phyloP scores from a whole-genome alignment of 2,329 filamentous ascomycete species.

The Cladophialophora immunda region DNA sequence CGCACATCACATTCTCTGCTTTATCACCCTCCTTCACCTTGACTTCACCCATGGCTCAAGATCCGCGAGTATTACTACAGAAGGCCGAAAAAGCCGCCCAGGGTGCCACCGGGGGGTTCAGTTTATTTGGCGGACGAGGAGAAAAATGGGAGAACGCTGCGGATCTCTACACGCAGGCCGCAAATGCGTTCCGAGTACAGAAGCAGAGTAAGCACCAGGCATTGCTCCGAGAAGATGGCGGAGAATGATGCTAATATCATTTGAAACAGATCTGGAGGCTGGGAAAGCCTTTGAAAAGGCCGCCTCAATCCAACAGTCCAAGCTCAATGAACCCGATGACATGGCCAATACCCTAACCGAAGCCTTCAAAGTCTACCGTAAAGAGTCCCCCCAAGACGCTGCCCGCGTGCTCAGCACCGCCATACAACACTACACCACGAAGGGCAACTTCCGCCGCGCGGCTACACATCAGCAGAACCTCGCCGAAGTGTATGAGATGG shows the following conservation, averaged over 20 bases:
- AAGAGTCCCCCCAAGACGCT: slow-evolving; percentile 82
- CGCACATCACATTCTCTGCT: not conserved
- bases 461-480: slow-evolving; percentile 90
- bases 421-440: slow-evolving; percentile 84
- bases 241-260: too few relatives aligned
- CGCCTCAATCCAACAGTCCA: slow-evolving; percentile 78
- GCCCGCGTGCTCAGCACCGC: slow-evolving; percentile 80
- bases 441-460: slow-evolving; percentile 89
- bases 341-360: slow-evolving; percentile 87
- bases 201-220: slow-evolving; percentile 71
- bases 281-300: slow-evolving; percentile 87
- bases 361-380: slow-evolving; percentile 94
- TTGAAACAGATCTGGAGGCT: slow-evolving; percentile 76
- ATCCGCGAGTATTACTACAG: slow-evolving; percentile 79
- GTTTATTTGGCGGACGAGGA: slow-evolving; percentile 83
- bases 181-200: slow-evolving; percentile 89
- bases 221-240: too few relatives aligned
- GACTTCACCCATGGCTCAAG: slow-evolving; percentile 70
- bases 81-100: slow-evolving; percentile 87
- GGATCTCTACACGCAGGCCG: slow-evolving; percentile 86
- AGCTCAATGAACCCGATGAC: slow-evolving; percentile 91
- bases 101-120: slow-evolving; percentile 81
- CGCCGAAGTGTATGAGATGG: slow-evolving; percentile 84
- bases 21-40: not conserved
- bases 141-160: slow-evolving; percentile 92